phyloP scores from a whole-genome alignment of 352 stramenopile species.

The Globisporangium cederbergense region DNA sequence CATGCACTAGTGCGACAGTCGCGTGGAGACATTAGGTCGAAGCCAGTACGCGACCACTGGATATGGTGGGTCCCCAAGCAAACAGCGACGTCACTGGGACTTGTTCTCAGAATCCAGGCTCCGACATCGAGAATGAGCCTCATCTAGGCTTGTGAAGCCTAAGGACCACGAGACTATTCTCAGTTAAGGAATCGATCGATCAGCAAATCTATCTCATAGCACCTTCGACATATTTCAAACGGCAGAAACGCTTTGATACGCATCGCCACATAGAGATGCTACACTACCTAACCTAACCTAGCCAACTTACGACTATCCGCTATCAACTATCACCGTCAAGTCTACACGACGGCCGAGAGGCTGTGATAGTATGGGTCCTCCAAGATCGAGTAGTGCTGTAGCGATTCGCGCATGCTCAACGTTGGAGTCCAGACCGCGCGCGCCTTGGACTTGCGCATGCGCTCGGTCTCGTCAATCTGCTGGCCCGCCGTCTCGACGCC shows the following conservation, averaged over 20 bases:
- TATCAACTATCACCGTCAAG: neutral
- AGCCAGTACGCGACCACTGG: too few species aligned
- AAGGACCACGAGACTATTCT: too few species aligned
- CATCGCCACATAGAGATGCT: neutral
- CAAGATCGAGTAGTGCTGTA: slow-evolving; percentile 7
- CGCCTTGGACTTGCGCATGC: slow-evolving; percentile 1
- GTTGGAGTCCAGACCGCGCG: neutral
- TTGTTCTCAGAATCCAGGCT: neutral
- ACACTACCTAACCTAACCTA: neutral
- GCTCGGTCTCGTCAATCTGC: slow-evolving; percentile 13
- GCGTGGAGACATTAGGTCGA: too few species aligned
- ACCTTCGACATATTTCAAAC: too few species aligned
- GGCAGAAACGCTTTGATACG: too few species aligned
- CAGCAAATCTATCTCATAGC: too few species aligned
- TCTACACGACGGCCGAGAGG: neutral
- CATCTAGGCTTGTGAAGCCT: neutral
- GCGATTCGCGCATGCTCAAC: neutral
- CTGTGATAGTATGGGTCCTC: slow-evolving; percentile 1
- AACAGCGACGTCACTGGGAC: too few species aligned
- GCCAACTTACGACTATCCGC: too few species aligned
- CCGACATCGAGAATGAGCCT: neutral
- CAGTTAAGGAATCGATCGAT: too few species aligned
- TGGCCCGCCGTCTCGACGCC: slow-evolving; percentile 18
- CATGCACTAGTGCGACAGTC: too few species aligned
- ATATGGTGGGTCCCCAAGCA: too few species aligned